These are phyloP conservation scores for Apium graveolens DNA, from an alignment of 129 eudicot genomes.

Conservation along the genomic window DNA sequence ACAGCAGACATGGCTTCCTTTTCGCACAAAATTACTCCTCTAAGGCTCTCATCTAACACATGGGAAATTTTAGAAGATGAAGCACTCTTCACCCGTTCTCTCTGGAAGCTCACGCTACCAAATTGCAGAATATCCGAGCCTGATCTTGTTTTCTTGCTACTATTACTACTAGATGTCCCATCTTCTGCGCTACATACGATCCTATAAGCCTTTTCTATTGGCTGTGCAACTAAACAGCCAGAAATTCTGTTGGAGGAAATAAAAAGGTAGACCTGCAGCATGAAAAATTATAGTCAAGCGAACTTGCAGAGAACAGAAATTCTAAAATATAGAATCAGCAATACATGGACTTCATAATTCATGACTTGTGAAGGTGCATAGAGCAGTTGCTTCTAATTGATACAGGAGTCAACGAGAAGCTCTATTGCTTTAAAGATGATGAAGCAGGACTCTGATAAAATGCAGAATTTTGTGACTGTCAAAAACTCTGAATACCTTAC, in stretches of 20 bases:
- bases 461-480: background rate
- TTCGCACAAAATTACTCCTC: conserved; percentile 54
- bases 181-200: background rate
- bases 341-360: background rate
- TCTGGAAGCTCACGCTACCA: conserved; percentile 47
- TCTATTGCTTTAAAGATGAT: background rate
- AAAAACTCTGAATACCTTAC: conserved; percentile 43
- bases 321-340: background rate
- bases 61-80: conserved; percentile 15
- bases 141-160: background rate
- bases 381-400: conserved; percentile 17
- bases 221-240: conserved; percentile 21
- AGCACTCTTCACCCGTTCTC: conserved; percentile 39
- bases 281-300: conserved; percentile 2
- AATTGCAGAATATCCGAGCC: conserved; percentile 5
- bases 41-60: conserved; percentile 15
- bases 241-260: conserved; percentile 11
- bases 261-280: conserved; percentile 13
- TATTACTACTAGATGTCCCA: background rate
- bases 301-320: conserved; percentile 20
- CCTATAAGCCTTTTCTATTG: conserved; percentile 10
- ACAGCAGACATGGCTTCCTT: conserved; percentile 55
- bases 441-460: background rate
- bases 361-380: background rate
- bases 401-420: background rate